phyloP scores from a whole-genome alignment of 2,329 filamentous ascomycete species.

The Cladorrhinum sp. region DNA sequence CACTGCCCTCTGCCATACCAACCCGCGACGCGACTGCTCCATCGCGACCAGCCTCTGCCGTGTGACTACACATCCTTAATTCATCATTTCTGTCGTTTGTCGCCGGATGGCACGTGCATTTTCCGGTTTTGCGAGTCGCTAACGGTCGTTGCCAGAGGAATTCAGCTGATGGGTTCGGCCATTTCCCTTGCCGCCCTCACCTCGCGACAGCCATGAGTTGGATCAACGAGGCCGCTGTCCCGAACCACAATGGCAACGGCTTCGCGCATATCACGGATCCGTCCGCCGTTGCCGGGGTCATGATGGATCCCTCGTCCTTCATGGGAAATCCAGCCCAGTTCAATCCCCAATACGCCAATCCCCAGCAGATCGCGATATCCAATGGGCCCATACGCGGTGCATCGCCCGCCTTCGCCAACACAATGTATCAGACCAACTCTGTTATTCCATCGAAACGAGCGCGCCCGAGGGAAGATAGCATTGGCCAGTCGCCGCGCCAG shows the following conservation, averaged over 20 bases:
- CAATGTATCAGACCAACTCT: slow-evolving; percentile 77
- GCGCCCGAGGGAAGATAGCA: slow-evolving; percentile 76
- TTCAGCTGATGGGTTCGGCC: slow-evolving; percentile 46
- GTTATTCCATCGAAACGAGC: slow-evolving; percentile 89
- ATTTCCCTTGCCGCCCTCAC: slow-evolving; percentile 26
- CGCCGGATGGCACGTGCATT: slow-evolving; percentile 36
- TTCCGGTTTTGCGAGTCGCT: slow-evolving; percentile 21
- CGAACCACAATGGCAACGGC: slow-evolving; percentile 68
- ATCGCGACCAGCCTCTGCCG: slow-evolving; percentile 45
- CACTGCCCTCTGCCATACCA: slow-evolving; percentile 32
- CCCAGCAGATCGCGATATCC: slow-evolving; percentile 65
- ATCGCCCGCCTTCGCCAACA: slow-evolving; percentile 74
- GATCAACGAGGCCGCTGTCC: slow-evolving; percentile 67
- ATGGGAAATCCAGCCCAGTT: slow-evolving; percentile 60
- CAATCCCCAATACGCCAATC: slow-evolving; percentile 59
- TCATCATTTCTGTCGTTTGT: slow-evolving; percentile 35
- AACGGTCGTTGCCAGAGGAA: slow-evolving; percentile 22
- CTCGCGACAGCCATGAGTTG: slow-evolving; percentile 60
- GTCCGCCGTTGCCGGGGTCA: slow-evolving; percentile 50
- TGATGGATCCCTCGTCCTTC: slow-evolving; percentile 65
- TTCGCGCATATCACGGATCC: slow-evolving; percentile 64
- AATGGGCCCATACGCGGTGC: slow-evolving; percentile 82
- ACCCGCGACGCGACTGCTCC: slow-evolving; percentile 45
- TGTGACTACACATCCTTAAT: slow-evolving; percentile 44
- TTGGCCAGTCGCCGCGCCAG: slow-evolving; percentile 77